phyloP scores from a whole-genome alignment of 1,284 basidiomycete genomes.

The Bjerkandera adusta region DNA sequence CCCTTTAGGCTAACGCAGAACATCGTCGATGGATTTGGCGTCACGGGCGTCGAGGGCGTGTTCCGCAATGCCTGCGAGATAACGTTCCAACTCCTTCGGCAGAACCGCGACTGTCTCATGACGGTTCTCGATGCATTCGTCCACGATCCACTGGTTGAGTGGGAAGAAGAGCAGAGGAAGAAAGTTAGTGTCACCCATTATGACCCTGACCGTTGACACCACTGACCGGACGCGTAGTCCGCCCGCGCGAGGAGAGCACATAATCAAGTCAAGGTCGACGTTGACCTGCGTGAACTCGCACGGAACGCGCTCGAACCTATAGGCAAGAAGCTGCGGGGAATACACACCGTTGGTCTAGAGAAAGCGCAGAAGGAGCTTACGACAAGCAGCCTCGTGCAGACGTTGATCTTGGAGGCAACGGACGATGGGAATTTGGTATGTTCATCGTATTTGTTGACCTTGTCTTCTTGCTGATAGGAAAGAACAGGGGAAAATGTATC shows the following conservation, averaged over 20 bases:
- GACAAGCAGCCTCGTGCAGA: conserved; percentile 86
- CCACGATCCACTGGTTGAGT: conserved; percentile 97
- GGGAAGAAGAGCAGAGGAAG: conserved; percentile 78
- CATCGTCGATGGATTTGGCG: conserved; percentile 89
- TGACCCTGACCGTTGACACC: not conserved
- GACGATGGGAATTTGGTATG: conserved; percentile 73
- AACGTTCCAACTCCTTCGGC: conserved; percentile 83
- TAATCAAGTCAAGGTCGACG: conserved; percentile 44
- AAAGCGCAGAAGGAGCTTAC: conserved; percentile 63
- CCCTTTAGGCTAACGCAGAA: conserved; percentile 98
- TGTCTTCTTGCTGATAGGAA: conserved; percentile 8
- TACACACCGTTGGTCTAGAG: conserved; percentile 57
- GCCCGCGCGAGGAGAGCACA: conserved; percentile 12
- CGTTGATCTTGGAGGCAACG: conserved; percentile 86
- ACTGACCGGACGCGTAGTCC: conserved; percentile 25
- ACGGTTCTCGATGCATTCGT: conserved; percentile 97
- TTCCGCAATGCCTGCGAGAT: conserved; percentile 94
- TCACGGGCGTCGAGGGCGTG: conserved; percentile 93
- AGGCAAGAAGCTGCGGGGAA: conserved; percentile 79
- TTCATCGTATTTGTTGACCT: conserved; percentile 8
- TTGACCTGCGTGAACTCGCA: conserved; percentile 63
- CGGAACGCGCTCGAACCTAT: conserved; percentile 79
- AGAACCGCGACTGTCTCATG: conserved; percentile 94
- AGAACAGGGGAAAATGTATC: conserved; percentile 71
- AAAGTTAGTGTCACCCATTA: conserved; percentile 36